Evolutionary conservation across 352 stramenopile genomes (phyloP).

Genomic region (Phytophthora constricta): DNA sequence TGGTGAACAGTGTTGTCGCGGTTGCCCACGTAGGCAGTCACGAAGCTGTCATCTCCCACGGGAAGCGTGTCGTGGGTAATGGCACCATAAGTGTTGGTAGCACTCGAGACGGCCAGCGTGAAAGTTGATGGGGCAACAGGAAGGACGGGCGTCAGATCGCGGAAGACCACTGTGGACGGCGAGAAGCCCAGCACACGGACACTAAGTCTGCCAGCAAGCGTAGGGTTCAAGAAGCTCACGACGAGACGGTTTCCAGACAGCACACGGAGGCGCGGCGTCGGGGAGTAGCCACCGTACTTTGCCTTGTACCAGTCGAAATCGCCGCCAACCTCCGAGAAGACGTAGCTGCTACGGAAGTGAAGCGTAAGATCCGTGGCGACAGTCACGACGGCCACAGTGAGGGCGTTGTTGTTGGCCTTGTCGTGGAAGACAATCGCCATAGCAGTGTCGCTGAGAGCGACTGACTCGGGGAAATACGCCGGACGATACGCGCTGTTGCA

Average conservation of each 20-base stretch:
- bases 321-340: constrained; percentile 50
- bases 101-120: constrained; percentile 28
- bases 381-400: constrained; percentile 51
- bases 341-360: constrained; percentile 53
- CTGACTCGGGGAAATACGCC: constrained; percentile 39
- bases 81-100: constrained; percentile 6
- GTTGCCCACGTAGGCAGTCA: constrained; percentile 52
- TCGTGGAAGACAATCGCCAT: constrained; percentile 66
- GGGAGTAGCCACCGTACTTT: constrained; percentile 39
- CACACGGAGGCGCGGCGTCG: constrained; percentile 47
- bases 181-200: constrained; percentile 60
- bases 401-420: constrained; percentile 56
- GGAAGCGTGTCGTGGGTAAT: constrained; percentile 57
- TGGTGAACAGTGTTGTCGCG: constrained; percentile 43
- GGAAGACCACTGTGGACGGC: constrained; percentile 44
- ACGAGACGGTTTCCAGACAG: constrained; percentile 59
- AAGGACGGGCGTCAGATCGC: constrained; percentile 59
- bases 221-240: constrained; percentile 72
- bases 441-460: constrained; percentile 51
- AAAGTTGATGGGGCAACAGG: constrained; percentile 44
- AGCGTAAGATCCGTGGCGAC: constrained; percentile 35
- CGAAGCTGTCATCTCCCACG: constrained; percentile 50
- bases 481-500: constrained; percentile 59
- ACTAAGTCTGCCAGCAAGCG: constrained; percentile 46
- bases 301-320: constrained; percentile 46